Evolutionary conservation across 306 rosid genomes (phyloP).

Genomic region (Cucumis hystrix): DNA sequence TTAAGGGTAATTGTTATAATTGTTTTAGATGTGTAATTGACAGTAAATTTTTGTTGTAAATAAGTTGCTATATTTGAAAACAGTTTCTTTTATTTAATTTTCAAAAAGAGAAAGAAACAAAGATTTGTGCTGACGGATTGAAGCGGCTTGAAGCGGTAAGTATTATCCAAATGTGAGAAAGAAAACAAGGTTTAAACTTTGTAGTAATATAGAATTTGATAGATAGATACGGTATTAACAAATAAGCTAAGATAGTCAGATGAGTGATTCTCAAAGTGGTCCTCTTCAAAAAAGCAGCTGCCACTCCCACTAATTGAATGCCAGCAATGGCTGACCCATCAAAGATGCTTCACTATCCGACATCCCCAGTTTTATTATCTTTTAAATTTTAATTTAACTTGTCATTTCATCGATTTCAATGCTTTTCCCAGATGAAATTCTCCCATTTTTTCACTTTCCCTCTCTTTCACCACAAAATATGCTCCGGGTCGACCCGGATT

Average conservation of each 20-base stretch:
- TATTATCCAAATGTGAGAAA: not conserved
- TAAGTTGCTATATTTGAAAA: no score
- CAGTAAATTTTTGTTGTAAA: no score
- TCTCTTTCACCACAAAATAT: not conserved
- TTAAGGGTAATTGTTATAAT: no score
- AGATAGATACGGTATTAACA: not conserved
- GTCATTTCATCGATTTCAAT: not conserved
- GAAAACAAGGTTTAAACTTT: not conserved
- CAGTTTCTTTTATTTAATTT: no score
- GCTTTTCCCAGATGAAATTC: not conserved
- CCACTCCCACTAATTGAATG: not conserved
- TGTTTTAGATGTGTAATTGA: no score
- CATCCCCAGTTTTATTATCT: not conserved
- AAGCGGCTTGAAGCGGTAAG: no score
- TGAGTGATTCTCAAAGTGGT: not conserved
- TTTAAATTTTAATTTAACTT: not conserved
- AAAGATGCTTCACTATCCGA: constrained; percentile 1
- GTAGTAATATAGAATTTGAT: not conserved
- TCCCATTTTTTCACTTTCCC: not conserved
- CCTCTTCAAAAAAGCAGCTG: not conserved
- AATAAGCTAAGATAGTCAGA: not conserved
- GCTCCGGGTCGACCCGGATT: not conserved
- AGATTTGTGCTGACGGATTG: no score
- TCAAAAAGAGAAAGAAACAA: no score
- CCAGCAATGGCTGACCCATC: constrained; percentile 1